Conservation (phyloP, 208 protist species). For the Wallacemonas collosoma region DNA sequence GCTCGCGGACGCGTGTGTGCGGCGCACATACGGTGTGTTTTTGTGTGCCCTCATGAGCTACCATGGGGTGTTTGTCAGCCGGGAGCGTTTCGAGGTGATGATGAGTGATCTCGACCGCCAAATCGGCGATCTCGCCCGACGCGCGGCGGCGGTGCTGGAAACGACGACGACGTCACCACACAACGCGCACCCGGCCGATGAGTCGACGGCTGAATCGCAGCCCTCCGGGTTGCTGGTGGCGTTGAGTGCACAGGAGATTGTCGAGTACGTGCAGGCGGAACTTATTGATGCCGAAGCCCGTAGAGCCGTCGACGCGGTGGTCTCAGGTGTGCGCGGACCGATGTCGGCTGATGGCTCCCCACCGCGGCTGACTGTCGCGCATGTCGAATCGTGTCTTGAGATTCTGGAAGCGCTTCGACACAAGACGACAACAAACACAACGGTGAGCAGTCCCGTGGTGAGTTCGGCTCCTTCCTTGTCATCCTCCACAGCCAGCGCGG, state of each 20-base stretch:
- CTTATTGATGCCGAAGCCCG: constrained; percentile 1
- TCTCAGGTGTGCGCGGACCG: not conserved
- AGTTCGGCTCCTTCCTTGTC: not conserved
- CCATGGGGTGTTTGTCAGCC: constrained; percentile 71
- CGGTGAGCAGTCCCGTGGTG: not conserved
- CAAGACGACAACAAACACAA: not conserved
- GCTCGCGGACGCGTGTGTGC: constrained; percentile 31
- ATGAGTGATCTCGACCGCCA: constrained; percentile 43
- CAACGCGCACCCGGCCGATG: not conserved
- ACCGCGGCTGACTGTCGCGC: not conserved
- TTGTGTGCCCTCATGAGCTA: constrained; percentile 73
- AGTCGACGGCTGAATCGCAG: not conserved
- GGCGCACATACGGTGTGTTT: constrained; percentile 60
- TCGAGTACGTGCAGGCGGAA: constrained; percentile 12
- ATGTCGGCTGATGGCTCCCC: not conserved
- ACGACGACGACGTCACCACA: not conserved
- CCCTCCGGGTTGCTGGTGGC: constrained; percentile 1
- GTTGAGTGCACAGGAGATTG: constrained; percentile 11
- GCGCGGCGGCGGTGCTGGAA: constrained; percentile 17
- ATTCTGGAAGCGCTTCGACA: not conserved
- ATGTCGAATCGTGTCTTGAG: constrained; percentile 7
- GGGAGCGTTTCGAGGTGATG: constrained; percentile 39
- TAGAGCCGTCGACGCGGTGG: not conserved
- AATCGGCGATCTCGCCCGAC: constrained; percentile 29
- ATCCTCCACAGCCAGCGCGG: not conserved